Conservation (phyloP, 108 stramenopile species). For the Stephanodiscus triporus region DNA sequence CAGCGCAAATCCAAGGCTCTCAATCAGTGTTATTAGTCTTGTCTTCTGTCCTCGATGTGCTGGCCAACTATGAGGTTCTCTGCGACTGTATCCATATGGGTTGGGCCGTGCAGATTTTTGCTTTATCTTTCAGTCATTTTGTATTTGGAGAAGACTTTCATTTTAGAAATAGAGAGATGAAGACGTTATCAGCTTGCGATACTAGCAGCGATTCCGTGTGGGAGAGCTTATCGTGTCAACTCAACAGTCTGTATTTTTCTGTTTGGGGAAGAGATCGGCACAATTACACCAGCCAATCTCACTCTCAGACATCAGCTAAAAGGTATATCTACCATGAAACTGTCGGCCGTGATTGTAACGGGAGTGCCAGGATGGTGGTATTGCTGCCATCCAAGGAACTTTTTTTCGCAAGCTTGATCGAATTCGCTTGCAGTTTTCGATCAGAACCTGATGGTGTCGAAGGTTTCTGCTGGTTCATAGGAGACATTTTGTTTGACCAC, state of each 20-base stretch:
- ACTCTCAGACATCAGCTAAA: constrained; percentile 7
- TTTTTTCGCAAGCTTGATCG: constrained; percentile 29
- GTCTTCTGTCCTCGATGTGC: constrained; percentile 29
- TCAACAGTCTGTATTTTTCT: constrained; percentile 28
- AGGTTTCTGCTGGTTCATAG: constrained; percentile 31
- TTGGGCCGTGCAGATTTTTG: constrained; percentile 40
- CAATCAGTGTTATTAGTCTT: constrained; percentile 22
- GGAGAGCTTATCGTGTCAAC: constrained; percentile 15
- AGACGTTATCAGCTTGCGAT: background rate
- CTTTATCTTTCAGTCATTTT: constrained; percentile 21
- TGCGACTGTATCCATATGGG: constrained; percentile 34
- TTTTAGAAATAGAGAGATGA: constrained; percentile 1
- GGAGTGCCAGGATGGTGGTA: background rate
- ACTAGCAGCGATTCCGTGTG: constrained; percentile 21
- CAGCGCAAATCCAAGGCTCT: background rate
- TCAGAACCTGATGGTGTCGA: constrained; percentile 16
- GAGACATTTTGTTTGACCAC: constrained; percentile 29
- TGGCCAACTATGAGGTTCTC: constrained; percentile 30
- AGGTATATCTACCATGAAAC: constrained; percentile 16
- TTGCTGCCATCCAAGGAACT: constrained; percentile 38
- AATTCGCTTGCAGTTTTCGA: constrained; percentile 11
- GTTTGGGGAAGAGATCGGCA: constrained; percentile 29
- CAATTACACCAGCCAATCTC: background rate
- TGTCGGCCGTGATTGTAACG: constrained; percentile 11
- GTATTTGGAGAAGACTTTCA: constrained; percentile 20